phyloP scores from a whole-genome alignment of 2,329 filamentous ascomycete species.

The Akanthomyces dipterigenus region DNA sequence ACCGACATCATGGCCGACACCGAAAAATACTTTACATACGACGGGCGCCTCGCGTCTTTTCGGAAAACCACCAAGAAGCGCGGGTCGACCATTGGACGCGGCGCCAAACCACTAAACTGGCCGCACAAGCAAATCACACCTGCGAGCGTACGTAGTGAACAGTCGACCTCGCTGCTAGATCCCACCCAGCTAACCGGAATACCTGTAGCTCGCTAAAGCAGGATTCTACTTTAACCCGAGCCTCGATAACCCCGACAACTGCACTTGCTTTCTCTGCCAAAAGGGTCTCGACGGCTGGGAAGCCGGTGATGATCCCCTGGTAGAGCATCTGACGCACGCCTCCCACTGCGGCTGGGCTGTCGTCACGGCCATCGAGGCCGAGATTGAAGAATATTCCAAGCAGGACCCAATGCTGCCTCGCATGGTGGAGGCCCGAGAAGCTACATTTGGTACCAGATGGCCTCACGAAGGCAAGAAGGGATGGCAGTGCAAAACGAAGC shows the following conservation, averaged over 20 bases:
- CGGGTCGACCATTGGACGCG: constrained; percentile 50
- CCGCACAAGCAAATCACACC: constrained; percentile 51
- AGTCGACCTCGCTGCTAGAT: background rate
- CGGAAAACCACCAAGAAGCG: constrained; percentile 61
- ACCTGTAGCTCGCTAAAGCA: constrained; percentile 69
- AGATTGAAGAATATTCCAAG: constrained; percentile 54
- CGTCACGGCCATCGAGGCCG: constrained; percentile 54
- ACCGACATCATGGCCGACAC: constrained; percentile 28
- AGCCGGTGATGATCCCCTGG: constrained; percentile 70
- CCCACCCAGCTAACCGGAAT: constrained; percentile 17
- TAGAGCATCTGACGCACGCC: constrained; percentile 80
- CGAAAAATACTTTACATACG: constrained; percentile 55
- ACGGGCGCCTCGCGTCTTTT: constrained; percentile 78
- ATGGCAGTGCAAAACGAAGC: constrained; percentile 84
- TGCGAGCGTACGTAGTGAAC: constrained; percentile 23
- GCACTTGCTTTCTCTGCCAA: constrained; percentile 79
- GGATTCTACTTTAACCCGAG: constrained; percentile 86
- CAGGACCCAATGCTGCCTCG: constrained; percentile 67
- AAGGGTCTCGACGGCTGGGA: constrained; percentile 91
- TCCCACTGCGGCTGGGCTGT: constrained; percentile 83
- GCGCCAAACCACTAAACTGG: constrained; percentile 59
- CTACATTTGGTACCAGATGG: constrained; percentile 81
- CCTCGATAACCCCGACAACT: constrained; percentile 73
- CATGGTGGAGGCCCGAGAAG: constrained; percentile 70
- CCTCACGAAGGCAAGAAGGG: constrained; percentile 82